Evolutionary conservation across 148 eudicot genomes (phyloP).

Genomic region (Hydrangea macrophylla): DNA sequence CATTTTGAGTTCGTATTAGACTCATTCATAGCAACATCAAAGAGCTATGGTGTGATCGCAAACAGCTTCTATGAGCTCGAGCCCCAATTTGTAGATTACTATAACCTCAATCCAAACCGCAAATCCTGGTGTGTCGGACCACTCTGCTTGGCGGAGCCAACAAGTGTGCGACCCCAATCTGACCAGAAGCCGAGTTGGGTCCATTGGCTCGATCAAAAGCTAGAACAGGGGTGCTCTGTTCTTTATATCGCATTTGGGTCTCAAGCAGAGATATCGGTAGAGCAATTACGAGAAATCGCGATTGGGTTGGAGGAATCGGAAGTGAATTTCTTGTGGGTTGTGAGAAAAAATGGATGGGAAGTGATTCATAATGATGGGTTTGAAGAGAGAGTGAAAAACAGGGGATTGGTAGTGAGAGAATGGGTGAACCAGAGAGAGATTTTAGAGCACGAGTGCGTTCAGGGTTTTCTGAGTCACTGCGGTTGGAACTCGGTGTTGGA

Average conservation of each 20-base stretch:
- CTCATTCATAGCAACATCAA: conserved; percentile 1
- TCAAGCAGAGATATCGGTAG: conserved; percentile 18
- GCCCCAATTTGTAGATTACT: conserved; percentile 12
- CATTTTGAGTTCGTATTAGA: conserved; percentile 11
- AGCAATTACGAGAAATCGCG: conserved; percentile 20
- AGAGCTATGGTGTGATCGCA: conserved; percentile 17
- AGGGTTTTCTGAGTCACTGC: conserved; percentile 41
- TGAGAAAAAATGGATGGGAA: background rate
- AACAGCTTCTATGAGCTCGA: conserved; percentile 33
- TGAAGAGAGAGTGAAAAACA: conserved; percentile 19
- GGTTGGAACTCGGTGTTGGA: conserved; percentile 48
- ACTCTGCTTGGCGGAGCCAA: conserved; percentile 11
- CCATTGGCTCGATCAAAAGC: conserved; percentile 19
- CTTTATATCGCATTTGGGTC: conserved; percentile 29
- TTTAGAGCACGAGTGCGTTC: conserved; percentile 25
- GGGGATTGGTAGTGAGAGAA: conserved; percentile 35
- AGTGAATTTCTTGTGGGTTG: conserved; percentile 23
- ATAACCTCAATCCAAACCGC: conserved; percentile 12
- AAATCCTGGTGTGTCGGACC: conserved; percentile 25
- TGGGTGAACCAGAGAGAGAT: conserved; percentile 38
- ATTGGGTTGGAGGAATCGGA: conserved; percentile 20
- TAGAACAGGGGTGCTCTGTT: conserved; percentile 9
- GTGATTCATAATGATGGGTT: conserved; percentile 27
- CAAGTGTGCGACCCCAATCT: background rate
- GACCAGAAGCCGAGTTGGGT: conserved; percentile 12